These are phyloP conservation scores for Colletotrichum magnum DNA, from an alignment of 2,329 filamentous ascomycete species.

Conservation along the genomic window DNA sequence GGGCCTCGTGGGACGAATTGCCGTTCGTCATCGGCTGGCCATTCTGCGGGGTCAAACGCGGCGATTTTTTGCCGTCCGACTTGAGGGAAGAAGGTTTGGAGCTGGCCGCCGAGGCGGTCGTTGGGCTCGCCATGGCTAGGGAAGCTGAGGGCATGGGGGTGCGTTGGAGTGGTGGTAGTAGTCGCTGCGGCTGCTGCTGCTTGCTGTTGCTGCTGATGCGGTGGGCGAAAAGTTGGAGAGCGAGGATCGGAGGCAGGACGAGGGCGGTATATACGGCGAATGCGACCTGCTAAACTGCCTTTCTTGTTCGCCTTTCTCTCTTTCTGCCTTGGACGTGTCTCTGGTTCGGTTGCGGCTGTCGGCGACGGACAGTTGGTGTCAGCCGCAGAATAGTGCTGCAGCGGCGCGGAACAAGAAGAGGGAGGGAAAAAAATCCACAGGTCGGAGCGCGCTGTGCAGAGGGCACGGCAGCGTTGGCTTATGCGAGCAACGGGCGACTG, in stretches of 20 bases:
- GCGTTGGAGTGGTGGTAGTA: neutral
- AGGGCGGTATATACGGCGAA: conserved; percentile 36
- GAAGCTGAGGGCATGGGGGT: conserved; percentile 38
- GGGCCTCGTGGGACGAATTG: conserved; percentile 47
- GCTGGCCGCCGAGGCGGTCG: conserved; percentile 54
- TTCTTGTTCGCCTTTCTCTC: conserved; percentile 23
- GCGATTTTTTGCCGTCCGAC: conserved; percentile 59
- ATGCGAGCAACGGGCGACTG: conserved; percentile 32
- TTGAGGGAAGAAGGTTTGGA: conserved; percentile 66
- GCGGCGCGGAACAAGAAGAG: neutral
- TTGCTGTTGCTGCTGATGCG: neutral
- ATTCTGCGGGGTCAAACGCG: conserved; percentile 55
- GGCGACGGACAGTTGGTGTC: conserved; percentile 33
- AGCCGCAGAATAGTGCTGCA: conserved; percentile 26
- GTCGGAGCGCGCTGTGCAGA: conserved; percentile 15
- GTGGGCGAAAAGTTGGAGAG: conserved; percentile 9
- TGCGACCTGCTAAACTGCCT: conserved; percentile 13
- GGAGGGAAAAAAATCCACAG: conserved; percentile 2
- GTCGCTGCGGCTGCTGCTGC: no score
- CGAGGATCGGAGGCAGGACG: conserved; percentile 15
- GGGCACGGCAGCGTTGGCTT: conserved; percentile 24
- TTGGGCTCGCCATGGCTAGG: conserved; percentile 39
- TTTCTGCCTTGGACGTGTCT: conserved; percentile 6
- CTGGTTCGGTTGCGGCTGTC: conserved; percentile 21
- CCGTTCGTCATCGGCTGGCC: conserved; percentile 46